Evolutionary conservation across 345 rosid genomes (phyloP).

Genomic region (Salix arbutifolia): DNA sequence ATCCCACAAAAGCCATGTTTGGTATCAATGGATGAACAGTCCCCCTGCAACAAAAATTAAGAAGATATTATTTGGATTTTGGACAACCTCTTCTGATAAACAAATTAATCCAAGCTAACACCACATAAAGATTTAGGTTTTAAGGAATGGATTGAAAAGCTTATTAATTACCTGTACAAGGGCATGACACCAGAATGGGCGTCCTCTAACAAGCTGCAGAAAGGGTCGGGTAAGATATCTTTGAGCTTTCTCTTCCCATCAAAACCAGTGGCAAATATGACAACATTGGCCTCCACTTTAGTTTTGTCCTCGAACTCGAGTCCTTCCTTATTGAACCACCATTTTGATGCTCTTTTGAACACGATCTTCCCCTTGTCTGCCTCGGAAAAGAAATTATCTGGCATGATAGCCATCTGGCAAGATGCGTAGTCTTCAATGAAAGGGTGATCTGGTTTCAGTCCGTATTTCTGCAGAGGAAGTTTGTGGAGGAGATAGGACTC

Average conservation of each 20-base stretch:
- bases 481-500: constrained; percentile 77
- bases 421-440: constrained; percentile 89
- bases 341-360: constrained; percentile 61
- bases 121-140: no score
- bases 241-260: constrained; percentile 78
- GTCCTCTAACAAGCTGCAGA: constrained; percentile 48
- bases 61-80: not conserved
- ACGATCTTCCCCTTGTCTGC: constrained; percentile 73
- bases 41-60: constrained; percentile 40
- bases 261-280: constrained; percentile 73
- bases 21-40: constrained; percentile 80
- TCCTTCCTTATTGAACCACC: constrained; percentile 75
- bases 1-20: constrained; percentile 74
- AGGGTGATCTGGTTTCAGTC: constrained; percentile 76
- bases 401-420: constrained; percentile 92
- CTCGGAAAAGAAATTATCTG: constrained; percentile 68
- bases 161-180: constrained; percentile 60
- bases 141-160: not conserved
- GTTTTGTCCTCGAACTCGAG: constrained; percentile 64
- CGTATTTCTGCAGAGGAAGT: constrained; percentile 67
- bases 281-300: constrained; percentile 65
- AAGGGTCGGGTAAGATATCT: constrained; percentile 73
- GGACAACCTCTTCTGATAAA: not conserved
- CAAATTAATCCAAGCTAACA: not conserved
- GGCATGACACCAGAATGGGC: constrained; percentile 59